Evolutionary conservation across 1,139 yeast species (phyloP).

Genomic region (Suhomyces bolitotheri): DNA sequence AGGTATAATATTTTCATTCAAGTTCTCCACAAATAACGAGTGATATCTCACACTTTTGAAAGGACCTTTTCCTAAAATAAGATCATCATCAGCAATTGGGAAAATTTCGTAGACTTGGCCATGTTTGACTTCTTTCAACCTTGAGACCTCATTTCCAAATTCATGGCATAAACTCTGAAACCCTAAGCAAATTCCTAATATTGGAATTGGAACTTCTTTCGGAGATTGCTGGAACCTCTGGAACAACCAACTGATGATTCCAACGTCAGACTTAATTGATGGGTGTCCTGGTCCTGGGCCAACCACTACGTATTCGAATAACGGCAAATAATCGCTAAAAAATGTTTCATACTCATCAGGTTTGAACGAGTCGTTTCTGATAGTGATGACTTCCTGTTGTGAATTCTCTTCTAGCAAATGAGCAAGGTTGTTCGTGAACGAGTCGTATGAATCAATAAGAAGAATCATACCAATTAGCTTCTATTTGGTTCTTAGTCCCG

Average conservation of each 20-base stretch:
- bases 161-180: constrained; percentile 78
- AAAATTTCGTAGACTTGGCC: constrained; percentile 73
- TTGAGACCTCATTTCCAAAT: constrained; percentile 58
- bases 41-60: constrained; percentile 86
- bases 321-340: constrained; percentile 37
- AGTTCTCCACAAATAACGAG: constrained; percentile 63
- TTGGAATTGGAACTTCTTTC: constrained; percentile 48
- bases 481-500: no score
- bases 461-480: constrained; percentile 59
- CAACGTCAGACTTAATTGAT: constrained; percentile 59
- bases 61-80: constrained; percentile 16
- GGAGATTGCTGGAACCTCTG: constrained; percentile 24
- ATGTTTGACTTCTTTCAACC: constrained; percentile 66
- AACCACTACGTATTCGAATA: constrained; percentile 76
- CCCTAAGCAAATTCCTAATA: constrained; percentile 91
- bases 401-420: constrained; percentile 60
- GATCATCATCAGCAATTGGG: constrained; percentile 42
- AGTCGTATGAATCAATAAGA: constrained; percentile 89
- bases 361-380: constrained; percentile 70
- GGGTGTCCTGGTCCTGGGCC: constrained; percentile 99
- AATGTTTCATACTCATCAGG: constrained; percentile 35
- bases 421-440: constrained; percentile 83
- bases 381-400: constrained; percentile 57
- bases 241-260: constrained; percentile 63
- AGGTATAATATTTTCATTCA: constrained; percentile 43